phyloP scores from a whole-genome alignment of 768 basidiomycete species.

The Lactifluus pinguis region DNA sequence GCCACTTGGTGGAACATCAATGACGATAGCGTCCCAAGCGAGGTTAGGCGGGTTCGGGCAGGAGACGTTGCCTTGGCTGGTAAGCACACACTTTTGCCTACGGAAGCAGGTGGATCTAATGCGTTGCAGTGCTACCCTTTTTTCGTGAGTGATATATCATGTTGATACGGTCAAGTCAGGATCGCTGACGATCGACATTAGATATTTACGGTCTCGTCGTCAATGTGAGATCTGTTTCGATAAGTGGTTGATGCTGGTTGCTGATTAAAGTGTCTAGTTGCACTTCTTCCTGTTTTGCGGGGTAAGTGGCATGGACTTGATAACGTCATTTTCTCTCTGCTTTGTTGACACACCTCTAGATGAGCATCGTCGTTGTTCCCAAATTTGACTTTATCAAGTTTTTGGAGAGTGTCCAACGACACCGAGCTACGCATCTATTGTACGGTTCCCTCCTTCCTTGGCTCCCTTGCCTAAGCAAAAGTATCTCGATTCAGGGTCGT shows the following conservation, averaged over 20 bases:
- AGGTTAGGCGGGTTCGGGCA: constrained; percentile 35
- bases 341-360: constrained; percentile 14
- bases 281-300: constrained; percentile 24
- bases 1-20: constrained; percentile 16
- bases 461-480: background rate
- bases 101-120: background rate
- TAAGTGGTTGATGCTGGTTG: background rate
- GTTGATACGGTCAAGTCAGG: background rate
- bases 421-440: constrained; percentile 28
- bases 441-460: constrained; percentile 7
- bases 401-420: constrained; percentile 27
- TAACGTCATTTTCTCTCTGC: too few species aligned
- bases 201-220: constrained; percentile 38
- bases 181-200: constrained; percentile 21
- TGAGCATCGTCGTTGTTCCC: constrained; percentile 26
- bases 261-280: constrained; percentile 17
- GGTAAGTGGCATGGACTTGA: constrained; percentile 10
- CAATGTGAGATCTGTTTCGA: constrained; percentile 2
- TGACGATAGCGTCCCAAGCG: constrained; percentile 29
- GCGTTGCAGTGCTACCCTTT: constrained; percentile 22
- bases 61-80: constrained; percentile 56
- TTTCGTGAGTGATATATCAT: constrained; percentile 20
- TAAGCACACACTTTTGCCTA: constrained; percentile 20
- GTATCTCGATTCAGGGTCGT: constrained; percentile 16
- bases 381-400: constrained; percentile 28